A percentile compares a stretch with the other conserved stretches of the same genome.
Evolutionary conservation across 2,329 filamentous ascomycete species (phyloP).

Genomic region (Ophiocordyceps camponoti-floridani): DNA sequence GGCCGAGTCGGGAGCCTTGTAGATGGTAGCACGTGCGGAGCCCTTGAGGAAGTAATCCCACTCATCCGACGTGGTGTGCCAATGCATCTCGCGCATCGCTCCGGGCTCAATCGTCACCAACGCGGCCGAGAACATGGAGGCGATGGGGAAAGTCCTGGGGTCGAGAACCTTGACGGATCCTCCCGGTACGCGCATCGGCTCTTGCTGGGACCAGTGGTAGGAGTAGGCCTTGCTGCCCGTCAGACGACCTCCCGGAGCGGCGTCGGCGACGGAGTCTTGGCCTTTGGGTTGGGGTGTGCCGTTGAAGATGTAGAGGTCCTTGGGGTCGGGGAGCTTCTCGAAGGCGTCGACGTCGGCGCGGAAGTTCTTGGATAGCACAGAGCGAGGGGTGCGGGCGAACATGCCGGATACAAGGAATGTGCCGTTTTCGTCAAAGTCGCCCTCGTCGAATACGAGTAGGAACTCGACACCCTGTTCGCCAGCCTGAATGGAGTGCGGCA

Average conservation of each 20-base stretch:
- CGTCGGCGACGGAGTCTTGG: slow-evolving; percentile 27
- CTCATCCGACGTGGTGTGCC: slow-evolving; percentile 42
- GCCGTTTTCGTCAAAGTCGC: slow-evolving; percentile 37
- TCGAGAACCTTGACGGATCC: slow-evolving; percentile 43
- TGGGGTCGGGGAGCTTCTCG: slow-evolving; percentile 22
- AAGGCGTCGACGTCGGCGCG: slow-evolving; percentile 27
- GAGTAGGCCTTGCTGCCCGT: slow-evolving; percentile 22
- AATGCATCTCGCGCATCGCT: slow-evolving; percentile 48
- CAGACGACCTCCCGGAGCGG: slow-evolving; percentile 23
- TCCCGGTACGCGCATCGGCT: slow-evolving; percentile 30
- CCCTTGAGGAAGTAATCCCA: slow-evolving; percentile 43
- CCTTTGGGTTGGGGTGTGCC: slow-evolving; percentile 27
- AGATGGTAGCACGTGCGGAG: slow-evolving; percentile 36
- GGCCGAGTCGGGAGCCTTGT: slow-evolving; percentile 27
- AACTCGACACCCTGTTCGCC: slow-evolving; percentile 38
- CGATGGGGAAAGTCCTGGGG: slow-evolving; percentile 36
- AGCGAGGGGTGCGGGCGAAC: slow-evolving; percentile 29
- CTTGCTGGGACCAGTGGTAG: slow-evolving; percentile 33
- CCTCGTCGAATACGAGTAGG: slow-evolving; percentile 41
- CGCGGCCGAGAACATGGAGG: slow-evolving; percentile 33
- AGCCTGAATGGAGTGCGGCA: slow-evolving; percentile 35
- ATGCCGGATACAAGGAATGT: slow-evolving; percentile 40
- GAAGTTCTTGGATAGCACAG: slow-evolving; percentile 37
- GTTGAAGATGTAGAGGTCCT: slow-evolving; percentile 34
- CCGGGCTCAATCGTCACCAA: slow-evolving; percentile 40